Base-by-base conservation (phyloP, 441 rosid species). In the Corymbia calophylla region DNA sequence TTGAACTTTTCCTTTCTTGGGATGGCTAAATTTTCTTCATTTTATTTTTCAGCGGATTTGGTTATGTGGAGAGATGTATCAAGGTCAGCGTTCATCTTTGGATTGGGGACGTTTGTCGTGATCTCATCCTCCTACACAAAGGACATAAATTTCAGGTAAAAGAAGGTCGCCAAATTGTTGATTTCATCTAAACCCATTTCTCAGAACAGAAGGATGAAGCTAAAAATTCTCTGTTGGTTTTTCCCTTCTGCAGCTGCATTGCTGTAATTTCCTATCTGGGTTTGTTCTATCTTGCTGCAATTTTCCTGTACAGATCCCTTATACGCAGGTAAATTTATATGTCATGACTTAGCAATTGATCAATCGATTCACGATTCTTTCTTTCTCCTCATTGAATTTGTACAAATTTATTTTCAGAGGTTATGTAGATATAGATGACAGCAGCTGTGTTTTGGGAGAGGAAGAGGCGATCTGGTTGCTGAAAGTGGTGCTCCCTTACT, bases 401-500 rank as follows among this genome's bases (percentile, higher is more conserved):
- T 73, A 49, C 84, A 73, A 73, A 23, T 77, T 53, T 27, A 66
- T 82, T 18, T 18, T 56, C 87, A 88, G 89, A 35, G 89, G 87
- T 47, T 56, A 81, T 88, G 89, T 92, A 80, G 93, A 94, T 54
- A 90, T 91, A 56, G 94, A 93, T 53, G 94, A 94, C 55, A 88
- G 90, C 91, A 94, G 91, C 88, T 91, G 89, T 89, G 98, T 95
- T n/a, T 31, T 96, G 53, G 95, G 98, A 88, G 98, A 98, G 92
- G 98, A 93, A 86, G 99, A 98, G 91, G 97, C 97, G 53, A 88
- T 96, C 86, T 95, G 97, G 96, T 88, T 98, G 84, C 90, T 98
- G 31, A 94, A 93, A 93, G 64, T 94, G 90, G 89, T 95, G 86
- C 93, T 98, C 82, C 99, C 99, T 88, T 97, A 96, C 92, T 91